Evolutionary conservation across 2,329 filamentous ascomycete species (phyloP).

Genomic region (Canariomyces notabilis): DNA sequence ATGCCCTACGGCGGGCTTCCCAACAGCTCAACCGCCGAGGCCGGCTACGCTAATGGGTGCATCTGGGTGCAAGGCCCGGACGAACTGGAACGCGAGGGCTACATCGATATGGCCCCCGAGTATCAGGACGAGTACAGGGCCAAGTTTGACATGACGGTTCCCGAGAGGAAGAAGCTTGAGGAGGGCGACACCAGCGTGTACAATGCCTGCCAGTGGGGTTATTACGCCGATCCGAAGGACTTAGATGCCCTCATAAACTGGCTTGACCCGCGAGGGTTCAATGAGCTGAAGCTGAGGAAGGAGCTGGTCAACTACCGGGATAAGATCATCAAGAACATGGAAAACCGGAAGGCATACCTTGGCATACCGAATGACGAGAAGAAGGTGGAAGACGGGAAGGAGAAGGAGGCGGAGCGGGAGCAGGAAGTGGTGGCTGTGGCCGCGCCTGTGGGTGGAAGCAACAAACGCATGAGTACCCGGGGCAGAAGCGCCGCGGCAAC

Average conservation of each 20-base stretch:
- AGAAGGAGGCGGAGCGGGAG: slow-evolving; percentile 12
- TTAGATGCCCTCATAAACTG: slow-evolving; percentile 77
- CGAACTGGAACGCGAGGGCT: slow-evolving; percentile 77
- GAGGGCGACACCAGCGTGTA: slow-evolving; percentile 77
- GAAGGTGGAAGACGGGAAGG: slow-evolving; percentile 35
- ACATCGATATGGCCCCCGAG: slow-evolving; percentile 70
- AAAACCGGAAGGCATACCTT: slow-evolving; percentile 71
- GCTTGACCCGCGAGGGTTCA: slow-evolving; percentile 80
- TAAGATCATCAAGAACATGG: slow-evolving; percentile 74
- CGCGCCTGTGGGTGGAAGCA: neutral
- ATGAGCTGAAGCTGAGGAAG: slow-evolving; percentile 83
- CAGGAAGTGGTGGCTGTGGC: slow-evolving; percentile 23
- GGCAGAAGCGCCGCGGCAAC: slow-evolving; percentile 28
- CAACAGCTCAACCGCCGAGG: slow-evolving; percentile 77
- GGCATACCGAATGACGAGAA: slow-evolving; percentile 37
- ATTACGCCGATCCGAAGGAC: slow-evolving; percentile 73
- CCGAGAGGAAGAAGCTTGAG: slow-evolving; percentile 78
- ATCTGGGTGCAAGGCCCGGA: slow-evolving; percentile 97
- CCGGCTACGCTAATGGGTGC: slow-evolving; percentile 87
- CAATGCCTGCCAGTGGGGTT: slow-evolving; percentile 82
- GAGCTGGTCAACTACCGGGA: slow-evolving; percentile 74
- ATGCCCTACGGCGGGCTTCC: slow-evolving; percentile 93
- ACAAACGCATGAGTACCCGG: slow-evolving; percentile 44
- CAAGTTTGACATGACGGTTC: slow-evolving; percentile 75
- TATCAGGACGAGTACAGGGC: slow-evolving; percentile 70